Base-by-base conservation (phyloP, 2,329 filamentous ascomycete genomes). In the Orbilia oligospora region DNA sequence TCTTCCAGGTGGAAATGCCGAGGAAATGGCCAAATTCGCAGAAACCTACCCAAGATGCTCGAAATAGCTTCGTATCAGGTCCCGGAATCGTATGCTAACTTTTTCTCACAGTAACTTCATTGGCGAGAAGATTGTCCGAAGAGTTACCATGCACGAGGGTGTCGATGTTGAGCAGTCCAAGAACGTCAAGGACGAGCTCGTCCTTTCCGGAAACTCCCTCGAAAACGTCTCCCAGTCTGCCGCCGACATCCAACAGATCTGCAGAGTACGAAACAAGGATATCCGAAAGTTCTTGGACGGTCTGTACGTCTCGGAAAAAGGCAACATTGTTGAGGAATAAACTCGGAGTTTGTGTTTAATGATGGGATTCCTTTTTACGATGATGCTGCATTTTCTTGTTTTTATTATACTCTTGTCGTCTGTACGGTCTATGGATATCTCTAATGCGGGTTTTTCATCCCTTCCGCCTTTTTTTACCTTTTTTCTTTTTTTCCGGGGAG, bases 261-360 rank as follows among this genome's bases (percentile, higher is more conserved):
- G 96, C 94, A 91, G 91, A 88, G 96, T 99, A 87, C 91, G 94
- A 87, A 99, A 99, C 93, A 99, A 99, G 94, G 96, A 99, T 97
- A 99, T 99, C 90, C 94, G 97, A 89, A 97, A 97, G 93, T 99
- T 99, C 92, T 91, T 99, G 90, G 97, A 99, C 89, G 96, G 96
- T 91, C 90, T 99, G 87, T 99, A 99, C 90, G 96, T 99, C 85
- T 97, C 94, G 86, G 96, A 99, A 92, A 92, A 93, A 89, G 92
- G 92, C 87, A 97, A 98, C 91, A 91, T 99, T 84, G 89, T 90
- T 83, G 92, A 93, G 85, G 91, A 89, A 82, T 86, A 86, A 86
- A 69, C 55, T 48, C 38, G 75, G 75, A 41, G 44, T 72, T 58
- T 67, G 66, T 71, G 61, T 76, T 71, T 61, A 58, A 68, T 72